Percentiles rank a stretch among this genome's conserved stretches.
phyloP scores from a whole-genome alignment of 2,329 filamentous ascomycete species.

The Phyllosticta citrichinensis region DNA sequence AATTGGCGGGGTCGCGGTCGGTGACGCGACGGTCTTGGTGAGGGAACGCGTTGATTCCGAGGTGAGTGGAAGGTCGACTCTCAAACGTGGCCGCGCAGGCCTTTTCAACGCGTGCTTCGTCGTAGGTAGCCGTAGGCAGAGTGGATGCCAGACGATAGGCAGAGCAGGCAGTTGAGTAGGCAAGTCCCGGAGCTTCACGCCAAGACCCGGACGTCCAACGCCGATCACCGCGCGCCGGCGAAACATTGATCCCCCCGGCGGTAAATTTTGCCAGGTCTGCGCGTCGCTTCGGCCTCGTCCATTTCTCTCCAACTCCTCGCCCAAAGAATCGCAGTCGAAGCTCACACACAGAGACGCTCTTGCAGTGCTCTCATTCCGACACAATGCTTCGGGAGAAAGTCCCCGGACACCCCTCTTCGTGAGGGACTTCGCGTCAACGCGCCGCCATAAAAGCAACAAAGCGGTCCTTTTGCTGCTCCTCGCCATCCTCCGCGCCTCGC shows the following conservation, averaged over 20 bases:
- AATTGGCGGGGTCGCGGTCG: neutral
- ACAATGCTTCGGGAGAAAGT: slow-evolving; percentile 98
- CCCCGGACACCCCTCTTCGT: slow-evolving; percentile 73
- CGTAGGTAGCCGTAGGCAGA: slow-evolving; percentile 1
- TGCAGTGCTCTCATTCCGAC: slow-evolving; percentile 30
- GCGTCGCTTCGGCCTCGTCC: neutral
- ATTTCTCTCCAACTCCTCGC: slow-evolving; percentile 64
- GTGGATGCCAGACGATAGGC: too few species aligned
- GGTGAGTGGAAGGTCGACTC: neutral
- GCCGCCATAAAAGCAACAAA: slow-evolving; percentile 91
- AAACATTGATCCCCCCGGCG: neutral
- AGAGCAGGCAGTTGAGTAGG: neutral
- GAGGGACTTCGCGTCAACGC: slow-evolving; percentile 76
- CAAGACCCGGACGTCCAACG: slow-evolving; percentile 4
- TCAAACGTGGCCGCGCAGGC: neutral
- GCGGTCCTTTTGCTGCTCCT: slow-evolving; percentile 61
- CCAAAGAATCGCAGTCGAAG: slow-evolving; percentile 99
- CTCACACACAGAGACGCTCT: slow-evolving; percentile 66
- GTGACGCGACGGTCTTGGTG: neutral
- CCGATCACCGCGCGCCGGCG: neutral
- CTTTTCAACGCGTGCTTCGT: neutral
- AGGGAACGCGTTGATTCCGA: neutral
- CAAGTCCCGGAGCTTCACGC: neutral
- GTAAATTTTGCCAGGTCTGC: neutral
- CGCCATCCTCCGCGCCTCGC: slow-evolving; percentile 39